phyloP scores from a whole-genome alignment of 805 yeast species.

The Candida mattraensis region DNA sequence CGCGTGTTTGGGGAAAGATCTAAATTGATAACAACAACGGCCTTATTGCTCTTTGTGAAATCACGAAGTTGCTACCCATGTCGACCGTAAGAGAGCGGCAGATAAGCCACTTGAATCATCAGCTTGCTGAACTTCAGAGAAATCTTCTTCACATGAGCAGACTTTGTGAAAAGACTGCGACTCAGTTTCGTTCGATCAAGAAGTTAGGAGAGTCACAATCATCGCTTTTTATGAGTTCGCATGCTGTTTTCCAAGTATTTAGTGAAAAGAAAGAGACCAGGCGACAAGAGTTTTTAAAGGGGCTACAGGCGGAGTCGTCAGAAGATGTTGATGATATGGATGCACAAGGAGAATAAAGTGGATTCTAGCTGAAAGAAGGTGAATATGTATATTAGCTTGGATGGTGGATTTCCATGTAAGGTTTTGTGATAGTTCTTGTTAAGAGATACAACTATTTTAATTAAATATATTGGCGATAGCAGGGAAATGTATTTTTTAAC shows the following conservation, averaged over 20 bases:
- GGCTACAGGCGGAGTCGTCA: constrained; percentile 9
- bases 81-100: constrained; percentile 22
- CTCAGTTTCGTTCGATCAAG: constrained; percentile 28
- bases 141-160: constrained; percentile 23
- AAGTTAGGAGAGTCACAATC: constrained; percentile 30
- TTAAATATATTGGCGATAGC: too few relatives aligned
- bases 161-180: constrained; percentile 23
- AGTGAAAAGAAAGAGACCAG: constrained; percentile 28
- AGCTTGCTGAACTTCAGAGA: constrained; percentile 22
- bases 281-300: constrained; percentile 16
- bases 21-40: too few relatives aligned
- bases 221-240: constrained; percentile 32
- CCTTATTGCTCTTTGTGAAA: too few relatives aligned
- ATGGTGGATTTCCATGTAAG: too few relatives aligned
- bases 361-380: too few relatives aligned
- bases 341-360: constrained; percentile 4
- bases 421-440: too few relatives aligned
- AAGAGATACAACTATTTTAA: too few relatives aligned
- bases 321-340: constrained; percentile 5
- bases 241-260: constrained; percentile 29
- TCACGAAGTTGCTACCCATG: constrained; percentile 9
- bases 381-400: too few relatives aligned
- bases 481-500: too few relatives aligned
- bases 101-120: constrained; percentile 22
- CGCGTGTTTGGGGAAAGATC: too few relatives aligned